Conservation (phyloP, 495 filamentous ascomycete species). For the Tricharina praecox region DNA sequence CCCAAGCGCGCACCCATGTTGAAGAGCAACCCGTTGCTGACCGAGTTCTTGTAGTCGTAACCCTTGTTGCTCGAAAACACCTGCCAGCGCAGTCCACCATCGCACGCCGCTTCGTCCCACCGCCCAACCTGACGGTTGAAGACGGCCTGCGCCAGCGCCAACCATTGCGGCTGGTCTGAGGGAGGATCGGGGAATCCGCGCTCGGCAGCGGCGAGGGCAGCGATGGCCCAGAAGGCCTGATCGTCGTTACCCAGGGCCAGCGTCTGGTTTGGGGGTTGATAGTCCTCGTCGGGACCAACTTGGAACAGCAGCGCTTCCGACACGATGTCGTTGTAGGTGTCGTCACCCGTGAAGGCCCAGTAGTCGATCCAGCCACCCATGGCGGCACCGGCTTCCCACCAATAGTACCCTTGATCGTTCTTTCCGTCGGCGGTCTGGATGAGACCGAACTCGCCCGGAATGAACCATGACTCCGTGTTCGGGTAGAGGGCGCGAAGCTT, state of each 20-base stretch:
- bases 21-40: slow-evolving; percentile 67
- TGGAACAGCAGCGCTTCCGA: slow-evolving; percentile 51
- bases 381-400: slow-evolving; percentile 26
- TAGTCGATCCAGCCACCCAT: slow-evolving; percentile 44
- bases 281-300: slow-evolving; percentile 47
- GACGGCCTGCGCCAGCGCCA: slow-evolving; percentile 59
- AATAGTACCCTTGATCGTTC: slow-evolving; percentile 25
- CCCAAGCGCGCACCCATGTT: slow-evolving; percentile 62
- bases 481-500: slow-evolving; percentile 23
- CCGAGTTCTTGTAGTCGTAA: slow-evolving; percentile 67
- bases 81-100: slow-evolving; percentile 68
- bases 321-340: slow-evolving; percentile 46
- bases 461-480: slow-evolving; percentile 18
- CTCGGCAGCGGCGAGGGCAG: slow-evolving; percentile 57
- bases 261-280: slow-evolving; percentile 55
- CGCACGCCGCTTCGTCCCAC: slow-evolving; percentile 54
- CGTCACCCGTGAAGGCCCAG: slow-evolving; percentile 59
- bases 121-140: slow-evolving; percentile 53
- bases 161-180: slow-evolving; percentile 44
- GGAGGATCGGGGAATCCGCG: slow-evolving; percentile 50
- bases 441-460: slow-evolving; percentile 21
- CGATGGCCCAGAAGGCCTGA: slow-evolving; percentile 67
- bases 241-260: slow-evolving; percentile 72
- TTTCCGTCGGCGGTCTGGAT: slow-evolving; percentile 18
- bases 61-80: slow-evolving; percentile 66